Percentiles rank a stretch among this genome's conserved stretches.
Conservation (phyloP, 371 early-diverging fungal genomes). For the Syncephalastrum contaminatum region DNA sequence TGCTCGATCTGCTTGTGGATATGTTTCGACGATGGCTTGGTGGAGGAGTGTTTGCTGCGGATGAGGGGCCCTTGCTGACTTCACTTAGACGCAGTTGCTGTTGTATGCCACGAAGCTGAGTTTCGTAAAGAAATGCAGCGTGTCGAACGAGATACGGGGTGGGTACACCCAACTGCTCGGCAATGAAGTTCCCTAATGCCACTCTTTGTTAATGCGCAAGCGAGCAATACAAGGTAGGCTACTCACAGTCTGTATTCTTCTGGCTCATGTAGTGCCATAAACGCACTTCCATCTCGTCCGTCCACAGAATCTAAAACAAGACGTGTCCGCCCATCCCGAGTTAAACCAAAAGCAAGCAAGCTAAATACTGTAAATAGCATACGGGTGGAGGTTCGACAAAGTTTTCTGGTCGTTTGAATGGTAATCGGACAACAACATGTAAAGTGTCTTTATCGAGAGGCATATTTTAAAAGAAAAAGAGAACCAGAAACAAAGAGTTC, state of each 20-base stretch:
- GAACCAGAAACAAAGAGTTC: too few relatives aligned
- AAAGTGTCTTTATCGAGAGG: conserved; percentile 34
- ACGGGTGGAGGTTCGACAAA: conserved; percentile 59
- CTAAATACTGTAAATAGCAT: conserved; percentile 7
- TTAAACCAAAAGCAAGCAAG: neutral
- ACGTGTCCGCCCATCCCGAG: neutral
- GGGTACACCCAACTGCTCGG: conserved; percentile 57
- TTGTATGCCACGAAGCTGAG: conserved; percentile 60
- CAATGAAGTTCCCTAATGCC: conserved; percentile 53
- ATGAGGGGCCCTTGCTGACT: conserved; percentile 15
- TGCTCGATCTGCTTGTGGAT: conserved; percentile 1
- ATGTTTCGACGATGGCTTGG: conserved; percentile 12
- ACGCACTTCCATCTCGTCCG: conserved; percentile 63
- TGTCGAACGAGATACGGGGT: conserved; percentile 58
- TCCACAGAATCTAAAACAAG: conserved; percentile 56
- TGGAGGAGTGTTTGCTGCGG: conserved; percentile 6
- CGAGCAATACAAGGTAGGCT: neutral
- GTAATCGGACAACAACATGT: conserved; percentile 60
- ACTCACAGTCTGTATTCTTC: conserved; percentile 60
- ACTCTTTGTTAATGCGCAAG: neutral
- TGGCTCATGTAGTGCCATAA: conserved; percentile 62
- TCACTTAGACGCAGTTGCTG: conserved; percentile 47
- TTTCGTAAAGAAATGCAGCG: conserved; percentile 62
- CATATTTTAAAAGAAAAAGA: conserved; percentile 4
- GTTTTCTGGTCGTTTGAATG: conserved; percentile 54